These are phyloP conservation scores for Lipomyces yamanashiensis DNA, from an alignment of 805 yeast genomes.

Conservation along the genomic window DNA sequence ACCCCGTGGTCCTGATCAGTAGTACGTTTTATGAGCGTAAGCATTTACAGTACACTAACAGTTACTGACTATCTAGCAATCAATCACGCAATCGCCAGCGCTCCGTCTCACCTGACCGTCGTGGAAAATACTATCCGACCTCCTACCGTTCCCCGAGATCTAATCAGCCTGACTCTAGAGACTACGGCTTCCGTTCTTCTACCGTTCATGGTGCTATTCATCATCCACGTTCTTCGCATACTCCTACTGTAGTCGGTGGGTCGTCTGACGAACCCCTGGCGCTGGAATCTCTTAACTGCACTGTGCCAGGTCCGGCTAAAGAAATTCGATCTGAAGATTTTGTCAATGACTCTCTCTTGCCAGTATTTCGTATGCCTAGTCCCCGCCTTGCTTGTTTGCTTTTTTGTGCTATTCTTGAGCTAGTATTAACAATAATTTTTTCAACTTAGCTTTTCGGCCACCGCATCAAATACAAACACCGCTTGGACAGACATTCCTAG, in stretches of 20 bases:
- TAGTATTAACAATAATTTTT: neutral
- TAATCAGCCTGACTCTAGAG: slow-evolving; percentile 2
- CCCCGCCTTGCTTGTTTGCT: neutral
- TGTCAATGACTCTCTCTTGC: slow-evolving; percentile 30
- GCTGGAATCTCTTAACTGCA: slow-evolving; percentile 37
- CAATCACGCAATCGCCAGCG: slow-evolving; percentile 25
- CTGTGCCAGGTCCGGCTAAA: slow-evolving; percentile 33
- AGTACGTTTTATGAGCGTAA: neutral
- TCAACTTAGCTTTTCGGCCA: slow-evolving; percentile 34
- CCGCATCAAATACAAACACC: slow-evolving; percentile 34
- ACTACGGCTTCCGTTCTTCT: neutral
- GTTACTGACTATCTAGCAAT: neutral
- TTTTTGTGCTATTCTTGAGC: neutral
- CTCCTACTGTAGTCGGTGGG: slow-evolving; percentile 15
- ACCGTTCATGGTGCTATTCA: neutral
- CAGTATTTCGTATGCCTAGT: slow-evolving; percentile 31
- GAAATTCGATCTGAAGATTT: slow-evolving; percentile 33
- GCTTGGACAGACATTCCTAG: slow-evolving; percentile 37
- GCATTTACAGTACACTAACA: neutral
- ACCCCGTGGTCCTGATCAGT: neutral
- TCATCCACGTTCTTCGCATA: neutral
- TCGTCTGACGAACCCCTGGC: slow-evolving; percentile 31
- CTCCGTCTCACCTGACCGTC: slow-evolving; percentile 32
- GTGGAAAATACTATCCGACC: slow-evolving; percentile 9
- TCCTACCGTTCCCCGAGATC: slow-evolving; percentile 7